Evolutionary conservation across 495 filamentous ascomycete species (phyloP).

Genomic region (Aeminium ludgeri): DNA sequence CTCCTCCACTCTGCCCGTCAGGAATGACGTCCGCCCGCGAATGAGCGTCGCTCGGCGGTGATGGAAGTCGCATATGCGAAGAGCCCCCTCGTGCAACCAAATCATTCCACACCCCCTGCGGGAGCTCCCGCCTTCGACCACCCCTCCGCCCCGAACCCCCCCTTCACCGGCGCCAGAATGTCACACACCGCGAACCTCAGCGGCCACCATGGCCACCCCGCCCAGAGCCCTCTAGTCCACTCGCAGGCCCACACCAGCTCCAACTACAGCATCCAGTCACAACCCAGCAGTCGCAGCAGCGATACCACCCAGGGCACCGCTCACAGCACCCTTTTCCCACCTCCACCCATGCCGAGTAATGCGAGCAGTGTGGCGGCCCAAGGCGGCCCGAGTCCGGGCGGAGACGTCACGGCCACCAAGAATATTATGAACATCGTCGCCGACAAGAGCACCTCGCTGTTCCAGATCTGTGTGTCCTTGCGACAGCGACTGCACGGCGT

Average conservation of each 20-base stretch:
- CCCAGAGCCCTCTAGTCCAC: not conserved
- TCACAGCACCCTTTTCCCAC: slow-evolving; percentile 26
- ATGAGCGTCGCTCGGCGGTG: not conserved
- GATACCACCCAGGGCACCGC: slow-evolving; percentile 24
- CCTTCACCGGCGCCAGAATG: no score
- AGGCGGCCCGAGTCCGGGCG: no score
- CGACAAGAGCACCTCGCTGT: slow-evolving; percentile 73
- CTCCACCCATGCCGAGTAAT: slow-evolving; percentile 5
- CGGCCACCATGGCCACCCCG: not conserved
- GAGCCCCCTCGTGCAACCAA: not conserved
- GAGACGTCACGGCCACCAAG: slow-evolving; percentile 51
- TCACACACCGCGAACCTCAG: no score
- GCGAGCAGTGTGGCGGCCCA: slow-evolving; percentile 4
- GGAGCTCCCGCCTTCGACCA: no score
- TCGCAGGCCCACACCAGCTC: slow-evolving; percentile 18
- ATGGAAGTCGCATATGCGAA: slow-evolving; percentile 1
- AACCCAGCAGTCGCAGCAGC: slow-evolving; percentile 23
- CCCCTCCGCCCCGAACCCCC: no score
- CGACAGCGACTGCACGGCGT: slow-evolving; percentile 65
- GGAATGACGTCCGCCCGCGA: not conserved
- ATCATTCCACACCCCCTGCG: not conserved
- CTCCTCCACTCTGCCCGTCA: not conserved
- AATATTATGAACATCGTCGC: slow-evolving; percentile 93
- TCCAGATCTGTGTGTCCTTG: slow-evolving; percentile 80
- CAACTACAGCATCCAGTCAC: slow-evolving; percentile 24